Percentiles rank a stretch among this genome's conserved stretches.
Evolutionary conservation across 2,329 filamentous ascomycete genomes (phyloP).

Genomic region (Fusarium goolgardi): DNA sequence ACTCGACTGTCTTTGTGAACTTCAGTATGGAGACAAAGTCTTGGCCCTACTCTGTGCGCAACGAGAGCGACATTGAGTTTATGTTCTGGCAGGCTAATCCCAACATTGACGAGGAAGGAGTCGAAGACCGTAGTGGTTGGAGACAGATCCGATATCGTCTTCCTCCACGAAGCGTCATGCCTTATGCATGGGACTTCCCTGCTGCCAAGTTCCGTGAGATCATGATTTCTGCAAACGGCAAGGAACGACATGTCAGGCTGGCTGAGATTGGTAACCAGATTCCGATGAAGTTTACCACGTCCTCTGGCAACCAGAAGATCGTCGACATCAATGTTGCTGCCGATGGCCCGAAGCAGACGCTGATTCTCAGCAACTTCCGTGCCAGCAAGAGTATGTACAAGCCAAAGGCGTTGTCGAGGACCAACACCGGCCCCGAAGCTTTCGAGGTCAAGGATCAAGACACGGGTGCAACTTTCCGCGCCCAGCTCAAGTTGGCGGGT

Average conservation of each 20-base stretch:
- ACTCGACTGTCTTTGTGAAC: constrained; percentile 92
- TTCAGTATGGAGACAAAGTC: constrained; percentile 91
- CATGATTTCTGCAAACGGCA: constrained; percentile 67
- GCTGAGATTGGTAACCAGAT: constrained; percentile 97
- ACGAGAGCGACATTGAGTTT: constrained; percentile 97
- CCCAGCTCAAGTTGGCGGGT: constrained; percentile 87
- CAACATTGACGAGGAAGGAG: constrained; percentile 89
- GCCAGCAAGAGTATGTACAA: constrained; percentile 91
- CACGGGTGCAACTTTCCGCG: constrained; percentile 87
- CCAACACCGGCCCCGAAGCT: constrained; percentile 62
- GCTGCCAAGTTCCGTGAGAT: constrained; percentile 97
- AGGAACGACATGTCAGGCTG: constrained; percentile 89
- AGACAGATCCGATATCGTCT: constrained; percentile 91
- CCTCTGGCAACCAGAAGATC: constrained; percentile 79
- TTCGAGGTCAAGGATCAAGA: constrained; percentile 97
- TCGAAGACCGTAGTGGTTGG: constrained; percentile 87
- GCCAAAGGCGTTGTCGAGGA: constrained; percentile 63
- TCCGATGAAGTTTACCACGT: constrained; percentile 86
- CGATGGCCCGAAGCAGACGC: constrained; percentile 92
- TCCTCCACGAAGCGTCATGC: constrained; percentile 96
- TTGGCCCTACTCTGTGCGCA: constrained; percentile 99
- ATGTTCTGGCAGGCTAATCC: constrained; percentile 96
- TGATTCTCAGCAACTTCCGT: constrained; percentile 95
- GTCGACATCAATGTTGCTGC: constrained; percentile 97
- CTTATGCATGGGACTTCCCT: constrained; percentile 99